Conservation (phyloP, 2,329 filamentous ascomycete species). For the Penicillium sp. region DNA sequence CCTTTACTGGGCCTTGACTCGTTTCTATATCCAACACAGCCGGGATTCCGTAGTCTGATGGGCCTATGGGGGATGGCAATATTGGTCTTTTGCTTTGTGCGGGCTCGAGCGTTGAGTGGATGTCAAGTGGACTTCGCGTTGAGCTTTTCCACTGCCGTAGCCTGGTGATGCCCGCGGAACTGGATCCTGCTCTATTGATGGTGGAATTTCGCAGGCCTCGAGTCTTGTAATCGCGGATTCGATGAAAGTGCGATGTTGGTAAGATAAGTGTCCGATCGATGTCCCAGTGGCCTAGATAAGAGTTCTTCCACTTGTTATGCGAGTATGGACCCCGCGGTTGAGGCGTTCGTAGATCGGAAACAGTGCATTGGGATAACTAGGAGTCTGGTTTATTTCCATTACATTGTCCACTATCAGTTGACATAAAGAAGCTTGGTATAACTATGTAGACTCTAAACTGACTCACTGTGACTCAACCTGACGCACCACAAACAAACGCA, state of each 20-base stretch:
- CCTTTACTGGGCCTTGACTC: neutral
- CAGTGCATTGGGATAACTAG: neutral
- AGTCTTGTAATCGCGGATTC: neutral
- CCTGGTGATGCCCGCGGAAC: neutral
- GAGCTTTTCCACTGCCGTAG: neutral
- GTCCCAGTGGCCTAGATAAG: neutral
- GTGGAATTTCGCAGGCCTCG: neutral
- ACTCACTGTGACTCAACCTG: neutral
- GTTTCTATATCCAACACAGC: neutral
- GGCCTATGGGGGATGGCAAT: too few relatives aligned
- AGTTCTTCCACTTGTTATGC: neutral
- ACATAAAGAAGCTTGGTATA: too few relatives aligned
- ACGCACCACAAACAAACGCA: neutral
- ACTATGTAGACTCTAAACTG: too few relatives aligned
- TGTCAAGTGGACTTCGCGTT: neutral
- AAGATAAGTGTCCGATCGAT: neutral
- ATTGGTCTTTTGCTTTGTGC: neutral
- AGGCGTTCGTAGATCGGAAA: neutral
- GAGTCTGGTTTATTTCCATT: too few relatives aligned
- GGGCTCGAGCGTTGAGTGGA: neutral
- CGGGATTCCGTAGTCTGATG: too few relatives aligned
- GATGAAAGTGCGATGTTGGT: neutral
- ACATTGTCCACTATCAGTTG: too few relatives aligned
- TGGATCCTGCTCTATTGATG: neutral
- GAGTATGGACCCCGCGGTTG: neutral